These are phyloP conservation scores for Hypoxylon sp. DNA, from an alignment of 2,329 filamentous ascomycete species.

Conservation along the genomic window DNA sequence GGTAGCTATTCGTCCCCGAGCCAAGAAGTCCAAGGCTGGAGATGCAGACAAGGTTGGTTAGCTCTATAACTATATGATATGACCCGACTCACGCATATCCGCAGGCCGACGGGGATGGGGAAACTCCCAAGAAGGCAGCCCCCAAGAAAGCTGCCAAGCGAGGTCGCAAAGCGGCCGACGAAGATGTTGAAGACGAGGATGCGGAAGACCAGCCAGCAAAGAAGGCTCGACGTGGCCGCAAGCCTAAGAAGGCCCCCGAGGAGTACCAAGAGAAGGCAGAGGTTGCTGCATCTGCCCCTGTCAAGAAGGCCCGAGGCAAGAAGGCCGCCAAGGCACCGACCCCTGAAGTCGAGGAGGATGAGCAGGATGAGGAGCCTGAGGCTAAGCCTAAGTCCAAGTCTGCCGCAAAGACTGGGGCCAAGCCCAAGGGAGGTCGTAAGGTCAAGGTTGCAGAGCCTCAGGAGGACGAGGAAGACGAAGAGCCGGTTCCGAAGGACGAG, in stretches of 20 bases:
- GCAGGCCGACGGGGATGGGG: slow-evolving; percentile 38
- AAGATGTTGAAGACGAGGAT: slow-evolving; percentile 42
- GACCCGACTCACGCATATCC: slow-evolving; percentile 15
- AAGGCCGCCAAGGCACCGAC: slow-evolving; percentile 39
- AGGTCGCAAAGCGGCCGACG: slow-evolving; percentile 48
- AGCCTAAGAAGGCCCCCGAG: slow-evolving; percentile 43
- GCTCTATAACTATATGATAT: background rate
- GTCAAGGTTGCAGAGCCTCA: slow-evolving; percentile 24
- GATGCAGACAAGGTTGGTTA: slow-evolving; percentile 44
- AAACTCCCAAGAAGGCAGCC: slow-evolving; percentile 43
- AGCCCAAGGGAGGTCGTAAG: slow-evolving; percentile 37
- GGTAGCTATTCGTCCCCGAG: slow-evolving; percentile 65
- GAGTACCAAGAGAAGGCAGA: slow-evolving; percentile 36
- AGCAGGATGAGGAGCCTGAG: slow-evolving; percentile 43
- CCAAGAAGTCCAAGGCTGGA: slow-evolving; percentile 46
- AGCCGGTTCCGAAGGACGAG: slow-evolving; percentile 44
- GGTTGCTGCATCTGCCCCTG: slow-evolving; percentile 18
- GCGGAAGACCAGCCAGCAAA: slow-evolving; percentile 47
- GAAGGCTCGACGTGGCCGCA: slow-evolving; percentile 45
- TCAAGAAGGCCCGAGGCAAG: slow-evolving; percentile 37
- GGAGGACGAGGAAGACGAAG: slow-evolving; percentile 35
- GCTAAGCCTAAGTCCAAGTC: slow-evolving; percentile 34
- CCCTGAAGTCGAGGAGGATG: slow-evolving; percentile 35
- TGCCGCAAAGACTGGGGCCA: slow-evolving; percentile 38
- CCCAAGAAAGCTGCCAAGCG: slow-evolving; percentile 49